phyloP scores from a whole-genome alignment of 2,329 filamentous ascomycete genomes.

The Grosmannia huntii region DNA sequence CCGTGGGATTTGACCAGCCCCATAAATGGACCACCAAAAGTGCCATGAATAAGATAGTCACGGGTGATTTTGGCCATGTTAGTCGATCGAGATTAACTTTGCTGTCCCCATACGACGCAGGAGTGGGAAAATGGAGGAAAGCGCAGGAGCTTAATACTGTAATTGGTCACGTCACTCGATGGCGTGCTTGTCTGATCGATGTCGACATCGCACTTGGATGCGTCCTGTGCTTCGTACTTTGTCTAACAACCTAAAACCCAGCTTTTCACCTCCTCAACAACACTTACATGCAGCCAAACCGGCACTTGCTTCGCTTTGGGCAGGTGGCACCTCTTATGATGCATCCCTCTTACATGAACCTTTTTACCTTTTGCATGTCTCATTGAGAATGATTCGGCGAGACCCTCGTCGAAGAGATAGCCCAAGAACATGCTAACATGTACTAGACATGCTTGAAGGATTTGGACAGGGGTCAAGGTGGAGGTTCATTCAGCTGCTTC shows the following conservation, averaged over 20 bases:
- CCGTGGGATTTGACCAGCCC: not conserved
- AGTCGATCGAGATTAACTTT: not conserved
- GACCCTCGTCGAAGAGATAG: too few relatives aligned
- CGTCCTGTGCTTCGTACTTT: not conserved
- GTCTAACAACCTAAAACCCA: not conserved
- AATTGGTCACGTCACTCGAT: not conserved
- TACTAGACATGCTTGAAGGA: too few relatives aligned
- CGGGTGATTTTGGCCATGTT: not conserved
- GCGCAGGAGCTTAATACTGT: not conserved
- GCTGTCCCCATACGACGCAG: not conserved
- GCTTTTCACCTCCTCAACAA: not conserved
- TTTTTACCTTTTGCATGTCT: too few relatives aligned
- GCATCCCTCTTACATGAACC: too few relatives aligned
- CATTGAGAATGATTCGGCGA: too few relatives aligned
- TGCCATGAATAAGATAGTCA: not conserved
- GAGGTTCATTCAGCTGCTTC: too few relatives aligned
- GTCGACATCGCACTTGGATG: not conserved
- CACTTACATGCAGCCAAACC: not conserved
- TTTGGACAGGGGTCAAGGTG: too few relatives aligned
- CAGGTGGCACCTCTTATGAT: not conserved
- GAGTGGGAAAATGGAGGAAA: too few relatives aligned
- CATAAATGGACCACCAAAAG: not conserved
- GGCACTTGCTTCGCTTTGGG: not conserved
- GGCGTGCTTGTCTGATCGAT: conserved; percentile 1
- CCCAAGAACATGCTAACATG: too few relatives aligned